Base-by-base conservation (phyloP, 305 asterid genomes). In the Solanum hybrid region DNA sequence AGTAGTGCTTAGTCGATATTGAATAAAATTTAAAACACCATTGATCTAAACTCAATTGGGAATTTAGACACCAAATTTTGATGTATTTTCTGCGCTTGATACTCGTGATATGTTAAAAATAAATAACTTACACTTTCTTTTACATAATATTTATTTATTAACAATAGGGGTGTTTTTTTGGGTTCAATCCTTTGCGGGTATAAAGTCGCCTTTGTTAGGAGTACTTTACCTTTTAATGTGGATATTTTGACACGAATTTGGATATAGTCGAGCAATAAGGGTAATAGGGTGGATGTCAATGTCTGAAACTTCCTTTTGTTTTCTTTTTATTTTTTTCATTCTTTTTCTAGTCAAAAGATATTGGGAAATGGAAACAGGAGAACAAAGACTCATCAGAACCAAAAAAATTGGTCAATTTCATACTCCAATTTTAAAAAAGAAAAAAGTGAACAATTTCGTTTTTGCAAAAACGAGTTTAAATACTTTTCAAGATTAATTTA, bases 191-290 rank as follows among this genome's bases (percentile, higher is more conserved):
- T 51, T 5, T 0, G n/a, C 3, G 1, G 8, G 7, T 51, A 51
- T 0, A 2, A 2, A 51, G 0, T 16, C 1, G n/a, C 3, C n/a
- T 16, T 51, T 16, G 9, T 16, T 51, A 16, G n/a, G 0, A 14
- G 8, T 7, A 51, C 8, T 51, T 51, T 5, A 46, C 8, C 64
- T 14, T 14, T 46, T 46, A 46, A 46, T 13, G 60, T 46, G 64
- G 3, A 34, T 34, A 2, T 0, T 35, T 35, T 35, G 7, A 8
- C 8, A 2, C 0, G 66, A 51, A 51, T 51, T 51, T 51, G 3
- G 0, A 51, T 51, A 51, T 14, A 16, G 22, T 51, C 64, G 0
- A 46, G 64, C 60, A 46, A 46, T 46, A 0, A 0, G 20, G 3
- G 22, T 51, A 46, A 46, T 46, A 46, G 64, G 3, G 7, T 3